Percentiles rank a stretch among this genome's conserved stretches.
phyloP scores from a whole-genome alignment of 2,329 filamentous ascomycete genomes.

The Drechslerella stenobrocha region DNA sequence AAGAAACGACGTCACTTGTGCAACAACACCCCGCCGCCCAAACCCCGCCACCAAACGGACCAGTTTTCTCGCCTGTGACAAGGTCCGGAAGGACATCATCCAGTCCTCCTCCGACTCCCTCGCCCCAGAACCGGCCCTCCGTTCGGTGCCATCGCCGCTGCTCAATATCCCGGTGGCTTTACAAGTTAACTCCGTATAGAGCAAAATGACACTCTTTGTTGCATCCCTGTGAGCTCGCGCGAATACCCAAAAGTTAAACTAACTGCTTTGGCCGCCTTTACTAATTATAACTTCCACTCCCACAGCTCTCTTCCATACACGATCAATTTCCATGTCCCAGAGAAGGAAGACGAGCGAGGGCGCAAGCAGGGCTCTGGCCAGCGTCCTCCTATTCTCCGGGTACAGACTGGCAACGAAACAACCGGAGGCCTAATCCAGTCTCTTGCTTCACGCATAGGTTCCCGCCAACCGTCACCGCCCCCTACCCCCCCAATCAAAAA shows the following conservation, averaged over 20 bases:
- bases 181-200: neutral
- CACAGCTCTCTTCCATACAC: slow-evolving; percentile 90
- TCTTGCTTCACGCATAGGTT: slow-evolving; percentile 50
- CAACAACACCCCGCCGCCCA: too few species aligned
- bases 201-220: slow-evolving; percentile 60
- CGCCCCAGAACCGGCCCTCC: too few species aligned
- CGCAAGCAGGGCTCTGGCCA: slow-evolving; percentile 55
- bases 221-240: slow-evolving; percentile 60
- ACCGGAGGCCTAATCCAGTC: slow-evolving; percentile 48
- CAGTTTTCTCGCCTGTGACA: too few species aligned
- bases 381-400: slow-evolving; percentile 52
- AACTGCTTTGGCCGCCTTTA: too few species aligned
- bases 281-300: too few species aligned
- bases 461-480: slow-evolving; percentile 59
- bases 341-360: slow-evolving; percentile 52
- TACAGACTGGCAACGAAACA: slow-evolving; percentile 52
- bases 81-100: too few species aligned
- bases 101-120: too few species aligned
- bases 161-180: neutral
- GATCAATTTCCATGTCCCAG: slow-evolving; percentile 76
- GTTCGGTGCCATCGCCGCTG: neutral
- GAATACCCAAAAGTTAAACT: too few species aligned
- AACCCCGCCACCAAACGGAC: too few species aligned
- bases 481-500: slow-evolving; percentile 59
- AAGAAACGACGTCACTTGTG: slow-evolving; percentile 2